Percentiles rank a stretch among this genome's conserved stretches.
These are phyloP conservation scores for Leccinum huronense DNA, from an alignment of 1,284 basidiomycete species.

Conservation along the genomic window DNA sequence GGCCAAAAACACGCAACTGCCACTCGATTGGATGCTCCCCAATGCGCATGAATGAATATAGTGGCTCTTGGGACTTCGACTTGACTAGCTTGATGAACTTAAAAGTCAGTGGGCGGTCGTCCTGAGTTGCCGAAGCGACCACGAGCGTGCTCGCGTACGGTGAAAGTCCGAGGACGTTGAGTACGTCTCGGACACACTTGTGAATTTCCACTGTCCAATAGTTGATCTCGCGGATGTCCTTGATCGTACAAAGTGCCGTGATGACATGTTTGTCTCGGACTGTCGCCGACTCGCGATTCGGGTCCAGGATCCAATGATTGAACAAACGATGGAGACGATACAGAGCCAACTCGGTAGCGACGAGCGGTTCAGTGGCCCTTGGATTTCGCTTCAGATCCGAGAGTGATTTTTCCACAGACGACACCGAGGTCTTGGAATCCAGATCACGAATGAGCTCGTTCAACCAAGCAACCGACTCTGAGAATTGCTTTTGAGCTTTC, in stretches of 20 bases:
- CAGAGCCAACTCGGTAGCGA: slow-evolving; percentile 51
- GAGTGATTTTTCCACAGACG: slow-evolving; percentile 25
- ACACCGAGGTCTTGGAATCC: slow-evolving; percentile 31
- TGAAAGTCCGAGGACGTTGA: slow-evolving; percentile 48
- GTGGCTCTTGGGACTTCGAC: slow-evolving; percentile 40
- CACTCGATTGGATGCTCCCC: slow-evolving; percentile 56
- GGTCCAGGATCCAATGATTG: slow-evolving; percentile 49
- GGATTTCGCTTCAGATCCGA: slow-evolving; percentile 42
- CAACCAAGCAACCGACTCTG: slow-evolving; percentile 27
- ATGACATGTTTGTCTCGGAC: slow-evolving; percentile 47
- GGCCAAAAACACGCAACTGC: slow-evolving; percentile 68
- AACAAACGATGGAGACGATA: slow-evolving; percentile 55
- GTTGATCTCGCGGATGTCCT: slow-evolving; percentile 42
- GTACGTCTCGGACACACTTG: slow-evolving; percentile 39
- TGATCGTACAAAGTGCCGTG: slow-evolving; percentile 45
- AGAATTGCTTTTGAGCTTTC: slow-evolving; percentile 25
- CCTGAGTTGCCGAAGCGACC: slow-evolving; percentile 15
- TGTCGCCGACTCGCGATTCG: slow-evolving; percentile 35
- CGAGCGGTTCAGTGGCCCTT: slow-evolving; percentile 39
- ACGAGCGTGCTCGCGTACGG: slow-evolving; percentile 36
- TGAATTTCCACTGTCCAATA: slow-evolving; percentile 40
- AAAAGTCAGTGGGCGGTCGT: slow-evolving; percentile 49
- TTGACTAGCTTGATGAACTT: slow-evolving; percentile 54
- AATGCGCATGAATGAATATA: slow-evolving; percentile 56
- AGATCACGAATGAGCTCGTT: slow-evolving; percentile 28